Base-by-base conservation (phyloP, 2,329 filamentous ascomycete genomes). In the Tolypocladium paradoxum region DNA sequence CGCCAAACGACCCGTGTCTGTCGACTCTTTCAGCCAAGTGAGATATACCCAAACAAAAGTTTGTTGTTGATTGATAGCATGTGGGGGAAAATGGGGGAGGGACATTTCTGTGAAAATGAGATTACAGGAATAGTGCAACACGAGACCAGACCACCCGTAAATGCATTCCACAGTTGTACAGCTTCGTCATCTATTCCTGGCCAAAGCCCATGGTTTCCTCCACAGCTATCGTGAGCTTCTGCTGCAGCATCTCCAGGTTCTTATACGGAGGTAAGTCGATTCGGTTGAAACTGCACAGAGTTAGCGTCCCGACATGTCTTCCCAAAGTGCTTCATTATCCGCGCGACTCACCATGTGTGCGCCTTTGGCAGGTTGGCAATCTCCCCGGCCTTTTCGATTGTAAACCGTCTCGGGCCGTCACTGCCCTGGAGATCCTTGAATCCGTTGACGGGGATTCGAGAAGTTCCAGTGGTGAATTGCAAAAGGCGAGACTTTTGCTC, bases 201-300 rank as follows among this genome's bases (percentile, higher is more conserved):
- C 93, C 93, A 68, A 99, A 99, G 57, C 93, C 93, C 77, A 99
- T 91, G 0, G 93, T 99, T 76, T 99, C 93, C 73, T 99, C 93
- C 53, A 99, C 93, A 29, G 93, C 93, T 72, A 96, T 95, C 7
- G 91, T 93, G 62, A 99, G 77, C 74, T 99, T 99, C 65, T 85
- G 77, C 67, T 92, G 87, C 60, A 99, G 77, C 62, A 82, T 82
- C 58, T 97, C 92, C 63, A 91, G 79, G 24, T 78, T 83, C 76
- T 96, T 97, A 69, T 99, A 99, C 31, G 90, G 85, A 40, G 93
- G 93, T 49, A 99, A 75, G 72, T 99, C 93, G 60, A 99, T 81
- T 64, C 93, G 90, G 71, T 99, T 99, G 79, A 99, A 99, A 74
- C 90, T 95, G 58, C n/a, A 48, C n/a, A 29, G 14, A 2, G 47